Evolutionary conservation across 257 asterid species (phyloP).

Genomic region (Hygrophila difformis): DNA sequence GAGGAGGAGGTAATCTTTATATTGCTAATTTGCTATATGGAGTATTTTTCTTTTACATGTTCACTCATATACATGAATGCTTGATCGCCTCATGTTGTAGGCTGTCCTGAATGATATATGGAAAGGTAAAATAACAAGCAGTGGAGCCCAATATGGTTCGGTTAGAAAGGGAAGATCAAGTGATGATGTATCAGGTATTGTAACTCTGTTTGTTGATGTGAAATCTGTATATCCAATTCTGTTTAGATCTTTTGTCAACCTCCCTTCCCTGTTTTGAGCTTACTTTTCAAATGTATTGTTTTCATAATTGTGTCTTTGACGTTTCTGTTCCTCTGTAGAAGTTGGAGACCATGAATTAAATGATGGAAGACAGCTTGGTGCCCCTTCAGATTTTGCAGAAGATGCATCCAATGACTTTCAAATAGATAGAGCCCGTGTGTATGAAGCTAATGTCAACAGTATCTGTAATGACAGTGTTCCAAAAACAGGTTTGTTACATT

Average conservation of each 20-base stretch:
- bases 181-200: slow-evolving; percentile 52
- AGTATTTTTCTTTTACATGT: too few species aligned
- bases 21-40: not conserved
- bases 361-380: not conserved
- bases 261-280: not conserved
- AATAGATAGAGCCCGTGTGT: slow-evolving; percentile 21
- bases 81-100: slow-evolving; percentile 27
- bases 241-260: not conserved
- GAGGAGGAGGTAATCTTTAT: slow-evolving; percentile 89
- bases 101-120: slow-evolving; percentile 59
- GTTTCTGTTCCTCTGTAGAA: too few species aligned
- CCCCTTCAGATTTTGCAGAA: slow-evolving; percentile 2
- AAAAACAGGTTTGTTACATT: slow-evolving; percentile 22
- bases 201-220: not conserved
- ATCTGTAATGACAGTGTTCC: slow-evolving; percentile 25
- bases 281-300: not conserved
- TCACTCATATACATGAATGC: too few species aligned
- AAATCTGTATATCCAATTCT: too few species aligned
- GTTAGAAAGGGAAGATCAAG: slow-evolving; percentile 46
- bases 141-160: slow-evolving; percentile 54
- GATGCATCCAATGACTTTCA: slow-evolving; percentile 29
- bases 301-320: too few species aligned
- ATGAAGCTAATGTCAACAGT: slow-evolving; percentile 26
- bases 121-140: slow-evolving; percentile 61
- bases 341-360: not conserved